Percentiles rank a stretch among this genome's conserved stretches.
phyloP scores from a whole-genome alignment of 306 rosid genomes.

The Acacia crassicarpa region DNA sequence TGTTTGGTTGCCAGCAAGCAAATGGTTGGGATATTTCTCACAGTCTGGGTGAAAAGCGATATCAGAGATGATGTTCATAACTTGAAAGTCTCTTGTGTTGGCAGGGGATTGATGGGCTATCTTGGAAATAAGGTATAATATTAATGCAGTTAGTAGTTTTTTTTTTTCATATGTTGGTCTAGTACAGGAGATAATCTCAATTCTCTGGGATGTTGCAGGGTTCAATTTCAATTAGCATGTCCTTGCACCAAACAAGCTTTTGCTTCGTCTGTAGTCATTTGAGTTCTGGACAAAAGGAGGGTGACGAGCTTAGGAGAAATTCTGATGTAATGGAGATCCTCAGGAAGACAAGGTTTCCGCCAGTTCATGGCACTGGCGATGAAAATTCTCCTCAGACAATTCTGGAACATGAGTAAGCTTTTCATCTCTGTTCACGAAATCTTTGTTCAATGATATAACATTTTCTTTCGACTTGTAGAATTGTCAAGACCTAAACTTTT shows the following conservation, averaged over 20 bases:
- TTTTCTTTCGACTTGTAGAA: neutral
- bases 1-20: constrained; percentile 95
- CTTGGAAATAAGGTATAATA: constrained; percentile 90
- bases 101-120: constrained; percentile 98
- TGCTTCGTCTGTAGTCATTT: constrained; percentile 98
- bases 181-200: constrained; percentile 27
- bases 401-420: constrained; percentile 82
- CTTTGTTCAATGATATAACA: constrained; percentile 16
- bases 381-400: constrained; percentile 78
- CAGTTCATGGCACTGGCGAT: constrained; percentile 60
- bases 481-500: constrained; percentile 25
- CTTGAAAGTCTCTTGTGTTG: constrained; percentile 95
- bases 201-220: constrained; percentile 72
- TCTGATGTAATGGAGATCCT: constrained; percentile 97
- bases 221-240: constrained; percentile 96
- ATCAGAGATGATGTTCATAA: constrained; percentile 72
- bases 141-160: neutral
- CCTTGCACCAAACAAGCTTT: constrained; percentile 94
- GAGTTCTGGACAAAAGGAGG: constrained; percentile 98
- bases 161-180: constrained; percentile 22
- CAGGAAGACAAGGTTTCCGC: constrained; percentile 89
- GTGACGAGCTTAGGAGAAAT: constrained; percentile 92
- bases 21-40: constrained; percentile 95
- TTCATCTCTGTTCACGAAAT: constrained; percentile 25
- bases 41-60: constrained; percentile 89